Evolutionary conservation across 495 filamentous ascomycete genomes (phyloP).

Genomic region (Hypoxylon subgilvum): DNA sequence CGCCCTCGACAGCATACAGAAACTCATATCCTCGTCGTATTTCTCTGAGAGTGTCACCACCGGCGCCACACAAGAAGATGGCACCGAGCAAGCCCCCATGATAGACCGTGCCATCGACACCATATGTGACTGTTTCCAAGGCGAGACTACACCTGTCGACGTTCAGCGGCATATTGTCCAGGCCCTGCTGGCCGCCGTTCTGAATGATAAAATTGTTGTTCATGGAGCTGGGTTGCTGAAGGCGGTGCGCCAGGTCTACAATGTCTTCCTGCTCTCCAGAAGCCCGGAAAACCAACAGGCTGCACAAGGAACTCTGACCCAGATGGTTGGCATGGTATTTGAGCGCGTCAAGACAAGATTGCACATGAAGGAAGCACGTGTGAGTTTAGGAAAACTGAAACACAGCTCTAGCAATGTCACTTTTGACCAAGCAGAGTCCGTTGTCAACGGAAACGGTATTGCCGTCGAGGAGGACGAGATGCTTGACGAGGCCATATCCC

Average conservation of each 20-base stretch:
- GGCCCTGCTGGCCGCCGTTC: slow-evolving; percentile 88
- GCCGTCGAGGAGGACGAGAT: slow-evolving; percentile 45
- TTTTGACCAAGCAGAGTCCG: slow-evolving; percentile 48
- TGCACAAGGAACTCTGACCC: slow-evolving; percentile 92
- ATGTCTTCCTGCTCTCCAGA: slow-evolving; percentile 94
- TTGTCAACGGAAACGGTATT: slow-evolving; percentile 42
- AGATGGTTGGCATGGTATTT: slow-evolving; percentile 98
- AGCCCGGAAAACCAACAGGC: slow-evolving; percentile 92
- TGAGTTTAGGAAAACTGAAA: slow-evolving; percentile 58
- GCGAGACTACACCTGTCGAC: slow-evolving; percentile 86
- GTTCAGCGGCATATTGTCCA: slow-evolving; percentile 98
- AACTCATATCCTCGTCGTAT: slow-evolving; percentile 97
- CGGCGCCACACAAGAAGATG: slow-evolving; percentile 49
- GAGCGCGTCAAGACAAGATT: slow-evolving; percentile 89
- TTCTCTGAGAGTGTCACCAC: slow-evolving; percentile 76
- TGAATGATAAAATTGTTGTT: slow-evolving; percentile 98
- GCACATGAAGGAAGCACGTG: slow-evolving; percentile 78
- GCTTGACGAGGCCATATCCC: slow-evolving; percentile 51
- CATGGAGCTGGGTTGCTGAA: slow-evolving; percentile 96
- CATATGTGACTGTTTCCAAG: slow-evolving; percentile 98
- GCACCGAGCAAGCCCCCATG: slow-evolving; percentile 62
- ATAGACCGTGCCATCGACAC: slow-evolving; percentile 99
- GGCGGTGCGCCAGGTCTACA: slow-evolving; percentile 98
- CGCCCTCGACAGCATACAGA: slow-evolving; percentile 96
- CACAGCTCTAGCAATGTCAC: slow-evolving; percentile 54